A percentile compares a stretch with the other conserved stretches of the same genome.
These are phyloP conservation scores for Ustilago hordei DNA, from an alignment of 1,284 basidiomycete species.

Conservation along the genomic window DNA sequence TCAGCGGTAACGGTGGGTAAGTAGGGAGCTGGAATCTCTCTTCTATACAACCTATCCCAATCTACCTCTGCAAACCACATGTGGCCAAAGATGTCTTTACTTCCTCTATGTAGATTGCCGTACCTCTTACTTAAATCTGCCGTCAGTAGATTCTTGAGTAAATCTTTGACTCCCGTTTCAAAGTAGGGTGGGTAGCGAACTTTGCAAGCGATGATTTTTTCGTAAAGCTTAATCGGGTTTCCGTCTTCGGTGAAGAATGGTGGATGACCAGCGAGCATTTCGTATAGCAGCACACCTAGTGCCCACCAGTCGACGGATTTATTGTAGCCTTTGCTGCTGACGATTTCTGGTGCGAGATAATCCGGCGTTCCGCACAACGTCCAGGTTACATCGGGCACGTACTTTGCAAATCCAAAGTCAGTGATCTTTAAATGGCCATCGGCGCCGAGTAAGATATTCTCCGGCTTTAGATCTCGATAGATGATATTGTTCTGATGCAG, in stretches of 20 bases:
- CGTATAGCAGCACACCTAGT: conserved; percentile 84
- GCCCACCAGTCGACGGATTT: conserved; percentile 99
- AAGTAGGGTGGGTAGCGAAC: conserved; percentile 92
- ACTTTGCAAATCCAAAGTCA: conserved; percentile 97
- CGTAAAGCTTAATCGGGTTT: conserved; percentile 83
- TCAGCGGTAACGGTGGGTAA: conserved; percentile 75
- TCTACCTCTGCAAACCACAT: conserved; percentile 98
- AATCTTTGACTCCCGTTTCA: conserved; percentile 82
- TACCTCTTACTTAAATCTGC: conserved; percentile 89
- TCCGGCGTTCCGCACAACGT: conserved; percentile 92
- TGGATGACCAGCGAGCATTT: conserved; percentile 72
- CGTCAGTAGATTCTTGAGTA: conserved; percentile 90
- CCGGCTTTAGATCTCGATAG: conserved; percentile 97
- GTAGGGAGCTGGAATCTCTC: conserved; percentile 97
- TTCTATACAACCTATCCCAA: conserved; percentile 84
- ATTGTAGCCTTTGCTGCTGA: conserved; percentile 92
- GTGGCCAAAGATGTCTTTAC: conserved; percentile 93
- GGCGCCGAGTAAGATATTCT: conserved; percentile 91
- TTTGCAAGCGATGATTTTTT: conserved; percentile 89
- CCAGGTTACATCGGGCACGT: conserved; percentile 90
- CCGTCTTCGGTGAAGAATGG: conserved; percentile 72
- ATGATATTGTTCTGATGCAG: conserved; percentile 91
- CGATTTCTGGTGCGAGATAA: conserved; percentile 75
- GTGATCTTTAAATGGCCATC: conserved; percentile 99
- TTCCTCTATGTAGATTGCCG: conserved; percentile 92